Evolutionary conservation across 2,329 filamentous ascomycete species (phyloP).

Genomic region (Colletotrichum chrysophilum): DNA sequence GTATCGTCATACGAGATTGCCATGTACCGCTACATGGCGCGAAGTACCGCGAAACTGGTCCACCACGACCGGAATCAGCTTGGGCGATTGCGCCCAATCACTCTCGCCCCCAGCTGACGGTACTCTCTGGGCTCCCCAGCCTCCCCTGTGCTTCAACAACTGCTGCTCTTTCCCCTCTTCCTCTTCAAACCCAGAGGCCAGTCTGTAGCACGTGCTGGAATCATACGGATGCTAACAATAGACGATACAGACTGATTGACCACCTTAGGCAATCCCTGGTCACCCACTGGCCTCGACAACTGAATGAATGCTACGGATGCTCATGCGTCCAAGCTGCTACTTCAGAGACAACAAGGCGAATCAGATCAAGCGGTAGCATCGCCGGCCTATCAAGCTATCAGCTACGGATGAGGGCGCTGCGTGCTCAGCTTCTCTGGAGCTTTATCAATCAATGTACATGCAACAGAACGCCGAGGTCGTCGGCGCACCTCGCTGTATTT

Average conservation of each 20-base stretch:
- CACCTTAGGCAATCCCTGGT: background rate
- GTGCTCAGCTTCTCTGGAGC: background rate
- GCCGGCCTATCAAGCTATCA: background rate
- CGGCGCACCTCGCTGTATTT: background rate
- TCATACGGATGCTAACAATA: background rate
- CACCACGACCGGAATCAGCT: slow-evolving; percentile 11
- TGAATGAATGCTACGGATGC: background rate
- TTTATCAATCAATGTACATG: background rate
- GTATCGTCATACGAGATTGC: slow-evolving; percentile 29
- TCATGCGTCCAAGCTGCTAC: background rate
- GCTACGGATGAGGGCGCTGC: background rate
- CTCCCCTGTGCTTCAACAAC: background rate
- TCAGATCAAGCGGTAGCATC: background rate
- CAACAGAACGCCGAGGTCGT: background rate
- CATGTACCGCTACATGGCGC: slow-evolving; percentile 30
- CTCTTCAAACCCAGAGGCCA: background rate
- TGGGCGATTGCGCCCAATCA: slow-evolving; percentile 15
- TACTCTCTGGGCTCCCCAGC: slow-evolving; percentile 6
- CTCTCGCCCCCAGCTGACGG: background rate
- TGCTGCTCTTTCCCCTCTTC: background rate
- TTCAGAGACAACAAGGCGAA: background rate
- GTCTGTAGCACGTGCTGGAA: background rate
- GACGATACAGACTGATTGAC: background rate
- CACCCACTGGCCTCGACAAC: background rate
- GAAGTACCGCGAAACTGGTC: slow-evolving; percentile 23